Evolutionary conservation across 352 stramenopile species (phyloP).

Genomic region (Phytopythium aichiense): DNA sequence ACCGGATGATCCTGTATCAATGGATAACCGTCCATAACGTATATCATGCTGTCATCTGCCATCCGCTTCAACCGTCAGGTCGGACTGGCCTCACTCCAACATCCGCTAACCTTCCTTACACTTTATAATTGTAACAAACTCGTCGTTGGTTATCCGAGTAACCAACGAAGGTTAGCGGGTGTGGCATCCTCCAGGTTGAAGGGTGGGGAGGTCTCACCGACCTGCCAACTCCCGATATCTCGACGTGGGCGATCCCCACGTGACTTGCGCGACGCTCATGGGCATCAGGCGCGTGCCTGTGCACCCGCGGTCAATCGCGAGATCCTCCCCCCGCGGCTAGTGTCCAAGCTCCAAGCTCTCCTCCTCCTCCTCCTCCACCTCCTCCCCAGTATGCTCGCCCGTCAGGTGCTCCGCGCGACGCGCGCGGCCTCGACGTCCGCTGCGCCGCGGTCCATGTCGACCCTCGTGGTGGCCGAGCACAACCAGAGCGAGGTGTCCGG

Average conservation of each 20-base stretch:
- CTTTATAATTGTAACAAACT: not conserved
- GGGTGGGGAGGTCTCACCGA: not conserved
- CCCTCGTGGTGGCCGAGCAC: slow-evolving; percentile 87
- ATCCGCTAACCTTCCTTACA: not conserved
- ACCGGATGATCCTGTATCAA: not conserved
- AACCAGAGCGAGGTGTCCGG: slow-evolving; percentile 66
- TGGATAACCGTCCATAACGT: not conserved
- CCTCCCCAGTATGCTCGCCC: slow-evolving; percentile 23
- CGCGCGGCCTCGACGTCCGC: slow-evolving; percentile 34
- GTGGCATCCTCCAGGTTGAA: not conserved
- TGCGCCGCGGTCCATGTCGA: slow-evolving; percentile 45
- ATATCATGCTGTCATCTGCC: not conserved
- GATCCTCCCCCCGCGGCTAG: not conserved
- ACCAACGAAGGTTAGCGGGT: not conserved
- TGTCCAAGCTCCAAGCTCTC: not conserved
- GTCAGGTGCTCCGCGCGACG: slow-evolving; percentile 31
- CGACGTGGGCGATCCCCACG: not conserved
- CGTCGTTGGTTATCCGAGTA: not conserved
- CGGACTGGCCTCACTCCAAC: not conserved
- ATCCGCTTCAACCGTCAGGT: not conserved
- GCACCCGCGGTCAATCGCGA: not conserved
- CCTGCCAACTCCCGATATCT: not conserved
- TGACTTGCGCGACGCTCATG: not conserved
- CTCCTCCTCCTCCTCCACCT: not conserved
- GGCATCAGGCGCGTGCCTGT: not conserved